These are phyloP conservation scores for Boletus coccyginus DNA, from an alignment of 768 basidiomycete species.

Conservation along the genomic window DNA sequence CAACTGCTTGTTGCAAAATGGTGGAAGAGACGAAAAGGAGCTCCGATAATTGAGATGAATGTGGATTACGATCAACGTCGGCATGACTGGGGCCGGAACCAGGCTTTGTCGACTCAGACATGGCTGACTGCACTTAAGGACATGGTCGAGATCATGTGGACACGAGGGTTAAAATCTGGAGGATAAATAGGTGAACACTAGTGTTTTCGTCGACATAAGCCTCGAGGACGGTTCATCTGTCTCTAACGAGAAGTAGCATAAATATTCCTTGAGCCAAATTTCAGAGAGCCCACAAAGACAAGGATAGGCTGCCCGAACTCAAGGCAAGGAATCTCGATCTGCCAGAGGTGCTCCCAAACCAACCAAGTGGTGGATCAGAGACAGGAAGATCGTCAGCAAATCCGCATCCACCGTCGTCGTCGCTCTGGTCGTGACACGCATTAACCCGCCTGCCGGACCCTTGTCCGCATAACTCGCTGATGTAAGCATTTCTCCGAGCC, in stretches of 20 bases:
- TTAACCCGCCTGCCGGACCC: background rate
- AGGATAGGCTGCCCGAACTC: constrained; percentile 67
- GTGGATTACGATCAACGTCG: constrained; percentile 1
- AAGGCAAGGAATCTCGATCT: constrained; percentile 65
- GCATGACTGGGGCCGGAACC: constrained; percentile 5
- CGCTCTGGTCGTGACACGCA: constrained; percentile 50
- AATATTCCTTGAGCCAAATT: constrained; percentile 78
- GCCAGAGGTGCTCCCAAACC: constrained; percentile 55
- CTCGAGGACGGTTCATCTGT: constrained; percentile 22
- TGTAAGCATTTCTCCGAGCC: constrained; percentile 20
- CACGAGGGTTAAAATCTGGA: background rate
- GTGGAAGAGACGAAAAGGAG: constrained; percentile 66
- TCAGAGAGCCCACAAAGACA: constrained; percentile 55
- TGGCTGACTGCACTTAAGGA: constrained; percentile 9
- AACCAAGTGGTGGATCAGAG: constrained; percentile 56
- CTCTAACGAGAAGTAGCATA: constrained; percentile 14
- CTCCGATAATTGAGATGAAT: constrained; percentile 41
- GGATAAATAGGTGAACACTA: constrained; percentile 18
- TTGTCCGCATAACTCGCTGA: constrained; percentile 37
- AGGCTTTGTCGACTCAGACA: constrained; percentile 20
- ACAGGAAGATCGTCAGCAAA: constrained; percentile 50
- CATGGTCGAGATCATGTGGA: background rate
- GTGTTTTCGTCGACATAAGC: constrained; percentile 18
- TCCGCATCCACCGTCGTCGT: constrained; percentile 72
- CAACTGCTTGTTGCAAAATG: constrained; percentile 69